Percentiles rank a stretch among this genome's conserved stretches.
Evolutionary conservation across 1,284 basidiomycete genomes (phyloP).

Genomic region (Rhodotorula sp.): DNA sequence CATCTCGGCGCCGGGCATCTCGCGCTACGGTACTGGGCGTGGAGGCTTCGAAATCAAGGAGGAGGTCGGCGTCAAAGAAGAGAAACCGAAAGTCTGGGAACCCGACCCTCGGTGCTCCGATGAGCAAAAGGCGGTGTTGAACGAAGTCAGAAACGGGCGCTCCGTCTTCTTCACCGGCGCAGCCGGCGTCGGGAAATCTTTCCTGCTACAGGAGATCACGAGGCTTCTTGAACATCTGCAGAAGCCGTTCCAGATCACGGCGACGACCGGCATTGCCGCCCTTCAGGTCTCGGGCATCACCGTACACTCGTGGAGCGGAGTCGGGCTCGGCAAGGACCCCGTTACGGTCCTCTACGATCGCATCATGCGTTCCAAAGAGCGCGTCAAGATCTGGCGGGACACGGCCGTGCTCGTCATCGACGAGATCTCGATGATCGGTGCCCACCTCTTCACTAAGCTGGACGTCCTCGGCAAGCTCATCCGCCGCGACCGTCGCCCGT

Average conservation of each 20-base stretch:
- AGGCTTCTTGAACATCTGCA: constrained; percentile 29
- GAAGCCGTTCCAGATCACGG: constrained; percentile 34
- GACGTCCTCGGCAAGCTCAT: constrained; percentile 36
- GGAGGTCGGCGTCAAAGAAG: background rate
- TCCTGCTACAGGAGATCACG: constrained; percentile 39
- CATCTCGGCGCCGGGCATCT: constrained; percentile 47
- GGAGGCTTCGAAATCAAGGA: constrained; percentile 11
- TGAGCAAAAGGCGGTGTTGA: constrained; percentile 39
- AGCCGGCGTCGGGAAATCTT: constrained; percentile 44
- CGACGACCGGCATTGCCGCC: constrained; percentile 49
- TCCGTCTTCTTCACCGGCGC: constrained; percentile 45
- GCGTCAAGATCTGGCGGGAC: constrained; percentile 17
- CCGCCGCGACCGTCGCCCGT: constrained; percentile 18
- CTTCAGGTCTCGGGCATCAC: constrained; percentile 42
- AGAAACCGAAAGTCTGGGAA: constrained; percentile 15
- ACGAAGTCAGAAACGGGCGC: constrained; percentile 29
- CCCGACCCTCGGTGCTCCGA: constrained; percentile 32
- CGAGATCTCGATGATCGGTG: constrained; percentile 37
- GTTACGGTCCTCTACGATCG: constrained; percentile 17
- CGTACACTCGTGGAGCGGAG: constrained; percentile 33
- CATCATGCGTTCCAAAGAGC: constrained; percentile 8
- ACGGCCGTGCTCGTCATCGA: constrained; percentile 33
- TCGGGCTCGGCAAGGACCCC: constrained; percentile 31
- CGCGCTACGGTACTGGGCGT: constrained; percentile 47
- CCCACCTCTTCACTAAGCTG: constrained; percentile 31